Base-by-base conservation (phyloP, 768 basidiomycete species). In the Macrolepiota dolichaula region DNA sequence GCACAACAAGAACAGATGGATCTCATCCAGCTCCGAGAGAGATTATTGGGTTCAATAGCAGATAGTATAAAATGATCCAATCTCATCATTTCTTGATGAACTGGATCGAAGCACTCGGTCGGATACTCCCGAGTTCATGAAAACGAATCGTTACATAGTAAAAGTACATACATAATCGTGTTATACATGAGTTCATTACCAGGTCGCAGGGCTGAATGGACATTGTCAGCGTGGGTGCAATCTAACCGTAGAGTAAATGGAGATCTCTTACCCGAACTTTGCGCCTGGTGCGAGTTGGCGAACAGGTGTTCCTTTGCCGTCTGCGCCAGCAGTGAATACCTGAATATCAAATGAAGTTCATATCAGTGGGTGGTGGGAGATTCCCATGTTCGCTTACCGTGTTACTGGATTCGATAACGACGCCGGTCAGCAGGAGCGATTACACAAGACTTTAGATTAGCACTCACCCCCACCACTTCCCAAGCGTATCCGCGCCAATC, bases 31-130 rank as follows among this genome's bases (percentile, higher is more conserved):
- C 70, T 80, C 3, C 72, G 81, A 10, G 81, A 84, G 63, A 66
- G 77, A n/a, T 68, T 84, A 17, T 67, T 83, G 0, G 72, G 72
- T 0, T 73, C 71, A 55, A 83, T 83, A 80, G 80, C 76, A 7
- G 74, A 74, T n/a, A 68, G 77, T 22, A 72, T 83, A 51, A 40
- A 25, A 4, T 59, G 38, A 52, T 42, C 22, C 2, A 10, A 24
- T 49, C 47, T 22, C 24, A 10, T 44, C 15, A 44, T 7, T 4
- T 44, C 2, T 10, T n/a, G 42, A 22, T 9, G 15, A 44, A 7
- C 42, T 5, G 42, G 19, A 44, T 19, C 42, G 19, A 32, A 32
- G 29, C 7, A 32, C 29, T 17, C n/a, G 5, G 11, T 36, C 46
- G 35, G 27, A 35, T 6, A 22, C 44, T 47, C 22, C 22, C n/a